Conservation (phyloP, 352 stramenopile genomes). For the Phytophthora idaei region DNA sequence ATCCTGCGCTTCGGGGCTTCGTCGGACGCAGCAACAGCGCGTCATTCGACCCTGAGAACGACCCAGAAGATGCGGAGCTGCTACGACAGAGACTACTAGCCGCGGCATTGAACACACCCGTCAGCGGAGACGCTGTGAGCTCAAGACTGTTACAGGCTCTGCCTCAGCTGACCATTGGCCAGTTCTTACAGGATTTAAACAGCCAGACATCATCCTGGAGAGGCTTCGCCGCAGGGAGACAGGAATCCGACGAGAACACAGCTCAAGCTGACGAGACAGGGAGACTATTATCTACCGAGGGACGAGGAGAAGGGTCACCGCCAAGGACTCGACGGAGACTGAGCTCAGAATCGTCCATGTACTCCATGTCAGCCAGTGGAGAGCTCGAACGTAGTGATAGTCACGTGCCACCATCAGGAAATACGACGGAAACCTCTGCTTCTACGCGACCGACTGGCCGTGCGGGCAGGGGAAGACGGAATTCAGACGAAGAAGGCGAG, state of each 20-base stretch:
- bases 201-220: constrained; percentile 31
- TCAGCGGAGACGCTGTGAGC: constrained; percentile 36
- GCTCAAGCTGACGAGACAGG: constrained; percentile 19
- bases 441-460: constrained; percentile 2
- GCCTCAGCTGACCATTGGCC: constrained; percentile 36
- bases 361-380: constrained; percentile 25
- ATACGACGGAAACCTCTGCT: constrained; percentile 4
- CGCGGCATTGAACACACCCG: constrained; percentile 27
- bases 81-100: constrained; percentile 18
- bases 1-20: constrained; percentile 5
- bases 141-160: constrained; percentile 40
- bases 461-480: constrained; percentile 15
- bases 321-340: constrained; percentile 23
- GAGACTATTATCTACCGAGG: constrained; percentile 9
- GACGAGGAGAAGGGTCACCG: constrained; percentile 8
- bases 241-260: constrained; percentile 14
- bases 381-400: constrained; percentile 25
- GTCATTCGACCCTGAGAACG: constrained; percentile 19
- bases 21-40: constrained; percentile 21
- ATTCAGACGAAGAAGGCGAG: constrained; percentile 40
- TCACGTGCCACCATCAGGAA: background rate
- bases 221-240: constrained; percentile 21
- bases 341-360: constrained; percentile 27
- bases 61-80: constrained; percentile 20
- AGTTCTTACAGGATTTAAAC: constrained; percentile 43